phyloP scores from a whole-genome alignment of 441 rosid species.

The Aleurites moluccanus region DNA sequence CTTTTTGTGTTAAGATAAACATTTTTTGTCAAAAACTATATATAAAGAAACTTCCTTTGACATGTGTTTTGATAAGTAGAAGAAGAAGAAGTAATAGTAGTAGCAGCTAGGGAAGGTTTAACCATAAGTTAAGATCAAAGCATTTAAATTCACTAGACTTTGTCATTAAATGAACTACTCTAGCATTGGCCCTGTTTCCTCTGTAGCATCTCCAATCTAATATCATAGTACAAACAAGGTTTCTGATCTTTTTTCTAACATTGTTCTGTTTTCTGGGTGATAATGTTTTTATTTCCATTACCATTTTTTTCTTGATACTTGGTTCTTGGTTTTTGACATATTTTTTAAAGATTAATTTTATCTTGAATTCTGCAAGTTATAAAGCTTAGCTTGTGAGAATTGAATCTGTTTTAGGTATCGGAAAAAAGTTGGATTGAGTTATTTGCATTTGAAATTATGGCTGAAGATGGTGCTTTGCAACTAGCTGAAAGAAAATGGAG shows the following conservation, averaged over 20 bases:
- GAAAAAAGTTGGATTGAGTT: neutral
- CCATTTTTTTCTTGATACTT: no score
- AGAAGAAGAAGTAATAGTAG: neutral
- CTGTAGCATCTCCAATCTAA: neutral
- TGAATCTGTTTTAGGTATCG: neutral
- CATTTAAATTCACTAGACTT: neutral
- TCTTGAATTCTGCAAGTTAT: slow-evolving; percentile 11
- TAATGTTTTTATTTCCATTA: neutral
- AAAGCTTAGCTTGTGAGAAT: slow-evolving; percentile 6
- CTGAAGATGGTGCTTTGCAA: slow-evolving; percentile 27
- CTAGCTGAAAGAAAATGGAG: slow-evolving; percentile 31
- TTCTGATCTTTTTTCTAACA: neutral
- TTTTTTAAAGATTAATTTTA: neutral
- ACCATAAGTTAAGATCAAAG: neutral
- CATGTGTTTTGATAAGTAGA: neutral
- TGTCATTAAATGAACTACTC: neutral
- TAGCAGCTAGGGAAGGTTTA: slow-evolving; percentile 27
- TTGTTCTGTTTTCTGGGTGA: neutral
- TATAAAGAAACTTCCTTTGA: neutral
- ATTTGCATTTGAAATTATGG: slow-evolving; percentile 28
- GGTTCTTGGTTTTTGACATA: neutral
- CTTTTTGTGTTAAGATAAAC: no score
- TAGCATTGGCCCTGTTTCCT: neutral
- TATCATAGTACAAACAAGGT: neutral
- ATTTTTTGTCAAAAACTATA: no score